A percentile compares a stretch with the other conserved stretches of the same genome.
phyloP scores from a whole-genome alignment of 2,329 filamentous ascomycete genomes.

The Magnaporthiopsis incrustans region DNA sequence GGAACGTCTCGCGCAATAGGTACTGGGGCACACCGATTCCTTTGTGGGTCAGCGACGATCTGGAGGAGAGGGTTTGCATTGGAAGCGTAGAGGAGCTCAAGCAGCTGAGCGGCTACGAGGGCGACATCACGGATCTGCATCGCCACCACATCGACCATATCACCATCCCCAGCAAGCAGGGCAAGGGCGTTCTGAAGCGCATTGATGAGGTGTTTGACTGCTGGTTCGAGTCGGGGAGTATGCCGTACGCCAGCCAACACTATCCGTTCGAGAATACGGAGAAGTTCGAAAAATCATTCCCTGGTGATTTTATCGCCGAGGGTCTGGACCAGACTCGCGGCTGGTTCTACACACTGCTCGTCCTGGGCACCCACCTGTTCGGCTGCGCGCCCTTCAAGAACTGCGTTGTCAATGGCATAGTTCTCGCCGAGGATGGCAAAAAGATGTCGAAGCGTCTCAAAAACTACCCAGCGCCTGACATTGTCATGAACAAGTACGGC shows the following conservation, averaged over 20 bases:
- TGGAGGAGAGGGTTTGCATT: conserved; percentile 77
- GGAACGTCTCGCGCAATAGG: conserved; percentile 89
- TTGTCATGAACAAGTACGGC: conserved; percentile 81
- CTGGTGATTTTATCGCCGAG: conserved; percentile 90
- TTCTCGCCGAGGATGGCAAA: conserved; percentile 89
- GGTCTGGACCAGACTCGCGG: conserved; percentile 83
- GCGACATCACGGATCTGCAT: conserved; percentile 78
- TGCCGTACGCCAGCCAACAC: conserved; percentile 87
- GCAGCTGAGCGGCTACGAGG: conserved; percentile 76
- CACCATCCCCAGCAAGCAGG: conserved; percentile 83
- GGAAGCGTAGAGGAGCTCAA: conserved; percentile 80
- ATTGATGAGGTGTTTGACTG: conserved; percentile 91
- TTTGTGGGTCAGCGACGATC: conserved; percentile 84
- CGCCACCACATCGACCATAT: conserved; percentile 90
- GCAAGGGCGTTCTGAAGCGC: conserved; percentile 73
- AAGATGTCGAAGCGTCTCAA: conserved; percentile 98
- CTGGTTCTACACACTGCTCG: conserved; percentile 92
- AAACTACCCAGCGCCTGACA: conserved; percentile 83
- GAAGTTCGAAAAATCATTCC: conserved; percentile 71
- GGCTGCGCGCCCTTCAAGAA: conserved; percentile 84
- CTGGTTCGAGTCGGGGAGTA: conserved; percentile 94
- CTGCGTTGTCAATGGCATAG: conserved; percentile 92
- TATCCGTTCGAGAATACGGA: conserved; percentile 89
- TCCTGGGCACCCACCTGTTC: conserved; percentile 82
- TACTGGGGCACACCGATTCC: conserved; percentile 95